phyloP scores from a whole-genome alignment of 352 stramenopile species.

The Pythium graminicola region DNA sequence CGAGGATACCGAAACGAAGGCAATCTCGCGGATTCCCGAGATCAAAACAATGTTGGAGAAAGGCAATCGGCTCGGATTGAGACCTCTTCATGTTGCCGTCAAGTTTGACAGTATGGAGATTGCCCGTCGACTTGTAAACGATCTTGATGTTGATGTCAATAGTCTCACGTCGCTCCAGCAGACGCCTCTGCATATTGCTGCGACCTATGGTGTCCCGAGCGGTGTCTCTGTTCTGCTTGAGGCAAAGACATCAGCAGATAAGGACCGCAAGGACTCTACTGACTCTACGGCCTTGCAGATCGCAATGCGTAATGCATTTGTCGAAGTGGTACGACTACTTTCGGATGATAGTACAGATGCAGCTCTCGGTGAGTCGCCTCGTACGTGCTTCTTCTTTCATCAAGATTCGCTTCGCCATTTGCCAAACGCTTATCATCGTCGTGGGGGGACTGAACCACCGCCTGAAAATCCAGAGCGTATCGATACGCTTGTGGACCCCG shows the following conservation, averaged over 20 bases:
- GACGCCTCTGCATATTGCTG: conserved; percentile 64
- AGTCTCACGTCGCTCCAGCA: conserved; percentile 41
- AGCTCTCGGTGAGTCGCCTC: neutral
- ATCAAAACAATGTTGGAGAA: conserved; percentile 43
- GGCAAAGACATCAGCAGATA: conserved; percentile 24
- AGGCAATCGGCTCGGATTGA: conserved; percentile 58
- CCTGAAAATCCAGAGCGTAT: conserved; percentile 89
- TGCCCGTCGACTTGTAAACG: conserved; percentile 26
- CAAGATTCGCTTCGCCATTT: conserved; percentile 71
- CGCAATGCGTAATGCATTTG: conserved; percentile 36
- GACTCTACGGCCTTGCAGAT: conserved; percentile 46
- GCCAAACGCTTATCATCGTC: conserved; percentile 55
- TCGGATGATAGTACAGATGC: neutral
- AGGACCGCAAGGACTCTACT: conserved; percentile 35
- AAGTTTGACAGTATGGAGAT: conserved; percentile 43
- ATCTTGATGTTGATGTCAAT: conserved; percentile 43
- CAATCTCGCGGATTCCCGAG: conserved; percentile 6
- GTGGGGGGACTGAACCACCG: conserved; percentile 64
- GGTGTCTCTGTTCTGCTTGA: conserved; percentile 45
- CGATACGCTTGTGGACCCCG: conserved; percentile 71
- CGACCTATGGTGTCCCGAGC: conserved; percentile 36
- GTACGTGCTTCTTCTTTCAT: conserved; percentile 72
- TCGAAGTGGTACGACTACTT: conserved; percentile 27
- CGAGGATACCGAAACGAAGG: conserved; percentile 3
- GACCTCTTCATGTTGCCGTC: conserved; percentile 58